Conservation (phyloP, 1,284 basidiomycete genomes). For the Paramarasmius palmivorus region DNA sequence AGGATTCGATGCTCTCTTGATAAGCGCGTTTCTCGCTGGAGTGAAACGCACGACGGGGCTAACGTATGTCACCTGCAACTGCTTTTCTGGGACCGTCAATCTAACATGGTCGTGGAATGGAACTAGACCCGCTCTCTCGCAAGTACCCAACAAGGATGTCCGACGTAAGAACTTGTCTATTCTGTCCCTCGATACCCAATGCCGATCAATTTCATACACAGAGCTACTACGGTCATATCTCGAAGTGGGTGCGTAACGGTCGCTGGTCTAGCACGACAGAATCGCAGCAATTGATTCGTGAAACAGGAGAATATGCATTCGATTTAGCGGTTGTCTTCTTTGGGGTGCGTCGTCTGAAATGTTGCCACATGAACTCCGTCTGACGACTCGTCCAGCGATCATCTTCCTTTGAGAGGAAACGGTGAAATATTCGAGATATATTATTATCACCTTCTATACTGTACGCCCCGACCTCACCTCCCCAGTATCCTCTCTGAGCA, state of each 20-base stretch:
- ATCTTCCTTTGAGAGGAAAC: slow-evolving; percentile 62
- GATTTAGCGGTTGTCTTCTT: slow-evolving; percentile 82
- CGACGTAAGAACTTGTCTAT: slow-evolving; percentile 58
- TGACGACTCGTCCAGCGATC: slow-evolving; percentile 53
- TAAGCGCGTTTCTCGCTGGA: slow-evolving; percentile 79
- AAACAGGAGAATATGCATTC: slow-evolving; percentile 73
- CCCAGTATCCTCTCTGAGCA: neutral
- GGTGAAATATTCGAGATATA: slow-evolving; percentile 10
- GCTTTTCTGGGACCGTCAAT: neutral
- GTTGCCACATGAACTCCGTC: slow-evolving; percentile 13
- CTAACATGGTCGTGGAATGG: neutral
- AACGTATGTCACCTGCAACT: slow-evolving; percentile 54
- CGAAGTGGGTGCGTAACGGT: slow-evolving; percentile 60
- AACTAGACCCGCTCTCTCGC: slow-evolving; percentile 62
- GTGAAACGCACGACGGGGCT: slow-evolving; percentile 78
- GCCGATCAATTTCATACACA: slow-evolving; percentile 29
- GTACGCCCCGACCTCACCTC: neutral
- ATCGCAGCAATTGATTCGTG: slow-evolving; percentile 8
- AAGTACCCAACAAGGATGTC: slow-evolving; percentile 81
- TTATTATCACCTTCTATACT: slow-evolving; percentile 1
- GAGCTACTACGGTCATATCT: slow-evolving; percentile 75
- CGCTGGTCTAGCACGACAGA: neutral
- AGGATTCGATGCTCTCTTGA: slow-evolving; percentile 74
- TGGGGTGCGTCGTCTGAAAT: slow-evolving; percentile 52
- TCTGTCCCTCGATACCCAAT: neutral